phyloP scores from a whole-genome alignment of 352 stramenopile genomes.

The Phytopythium vexans region DNA sequence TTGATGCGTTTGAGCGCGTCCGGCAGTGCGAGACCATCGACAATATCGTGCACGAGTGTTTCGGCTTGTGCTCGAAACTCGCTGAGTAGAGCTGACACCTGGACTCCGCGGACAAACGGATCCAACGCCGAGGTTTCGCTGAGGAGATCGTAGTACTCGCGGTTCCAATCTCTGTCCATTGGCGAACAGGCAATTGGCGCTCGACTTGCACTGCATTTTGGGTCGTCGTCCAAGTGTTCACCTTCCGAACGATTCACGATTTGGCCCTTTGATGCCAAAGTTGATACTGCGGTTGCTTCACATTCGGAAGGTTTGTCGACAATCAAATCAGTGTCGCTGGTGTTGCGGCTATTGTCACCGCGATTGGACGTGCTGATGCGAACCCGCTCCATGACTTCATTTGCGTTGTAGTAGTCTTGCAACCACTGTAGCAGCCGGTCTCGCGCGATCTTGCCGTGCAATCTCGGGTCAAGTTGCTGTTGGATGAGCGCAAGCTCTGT shows the following conservation, averaged over 20 bases:
- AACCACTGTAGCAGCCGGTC: constrained; percentile 40
- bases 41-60: constrained; percentile 19
- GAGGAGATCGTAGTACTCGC: constrained; percentile 12
- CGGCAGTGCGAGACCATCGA: constrained; percentile 31
- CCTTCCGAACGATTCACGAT: no score
- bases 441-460: constrained; percentile 34
- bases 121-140: constrained; percentile 4
- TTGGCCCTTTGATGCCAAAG: no score
- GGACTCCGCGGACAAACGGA: constrained; percentile 13
- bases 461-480: constrained; percentile 47
- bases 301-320: no score
- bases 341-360: neutral
- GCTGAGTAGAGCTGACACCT: constrained; percentile 24
- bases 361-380: neutral
- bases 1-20: constrained; percentile 16
- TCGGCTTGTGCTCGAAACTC: constrained; percentile 42
- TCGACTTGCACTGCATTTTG: no score
- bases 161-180: constrained; percentile 21
- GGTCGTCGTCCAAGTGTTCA: no score
- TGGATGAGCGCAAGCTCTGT: constrained; percentile 41
- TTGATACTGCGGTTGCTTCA: no score
- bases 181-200: neutral
- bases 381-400: constrained; percentile 23
- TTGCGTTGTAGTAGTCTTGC: constrained; percentile 29
- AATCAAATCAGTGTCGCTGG: no score